A percentile compares a stretch with the other conserved stretches of the same genome.
These are phyloP conservation scores for Taxillus chinensis DNA, from an alignment of 164 flowering plant genomes.

Conservation along the genomic window DNA sequence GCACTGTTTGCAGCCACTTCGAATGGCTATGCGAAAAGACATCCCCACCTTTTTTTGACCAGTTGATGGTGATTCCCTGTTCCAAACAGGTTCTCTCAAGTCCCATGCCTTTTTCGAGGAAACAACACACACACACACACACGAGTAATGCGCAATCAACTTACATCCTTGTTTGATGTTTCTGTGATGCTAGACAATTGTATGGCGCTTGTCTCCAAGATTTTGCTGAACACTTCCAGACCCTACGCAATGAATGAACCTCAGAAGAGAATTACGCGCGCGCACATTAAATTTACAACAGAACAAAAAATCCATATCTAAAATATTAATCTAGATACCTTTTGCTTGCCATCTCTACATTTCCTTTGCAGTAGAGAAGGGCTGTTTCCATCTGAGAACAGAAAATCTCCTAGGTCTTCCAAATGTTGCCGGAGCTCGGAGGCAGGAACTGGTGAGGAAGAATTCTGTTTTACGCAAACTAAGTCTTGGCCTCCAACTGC, in stretches of 20 bases:
- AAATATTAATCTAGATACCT: constrained; percentile 20
- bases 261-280: not conserved
- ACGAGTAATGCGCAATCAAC: constrained; percentile 7
- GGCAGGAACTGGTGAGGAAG: constrained; percentile 57
- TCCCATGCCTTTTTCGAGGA: not conserved
- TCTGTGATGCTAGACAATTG: constrained; percentile 58
- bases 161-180: constrained; percentile 87
- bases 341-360: constrained; percentile 43
- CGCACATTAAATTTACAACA: not conserved
- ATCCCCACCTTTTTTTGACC: constrained; percentile 85
- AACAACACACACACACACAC: not conserved
- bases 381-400: constrained; percentile 64
- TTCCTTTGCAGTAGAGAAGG: constrained; percentile 39
- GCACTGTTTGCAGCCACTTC: constrained; percentile 77
- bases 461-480: constrained; percentile 60
- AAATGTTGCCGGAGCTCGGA: constrained; percentile 61
- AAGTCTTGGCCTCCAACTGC: constrained; percentile 86
- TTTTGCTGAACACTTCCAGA: constrained; percentile 63
- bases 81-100: constrained; percentile 8
- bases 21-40: constrained; percentile 44
- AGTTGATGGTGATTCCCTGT: constrained; percentile 67
- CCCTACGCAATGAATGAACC: constrained; percentile 31
- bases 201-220: constrained; percentile 59
- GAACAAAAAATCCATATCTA: not conserved
- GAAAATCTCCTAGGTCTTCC: constrained; percentile 76